phyloP scores from a whole-genome alignment of 2,329 filamentous ascomycete genomes.

The Exserohilum rostratum region DNA sequence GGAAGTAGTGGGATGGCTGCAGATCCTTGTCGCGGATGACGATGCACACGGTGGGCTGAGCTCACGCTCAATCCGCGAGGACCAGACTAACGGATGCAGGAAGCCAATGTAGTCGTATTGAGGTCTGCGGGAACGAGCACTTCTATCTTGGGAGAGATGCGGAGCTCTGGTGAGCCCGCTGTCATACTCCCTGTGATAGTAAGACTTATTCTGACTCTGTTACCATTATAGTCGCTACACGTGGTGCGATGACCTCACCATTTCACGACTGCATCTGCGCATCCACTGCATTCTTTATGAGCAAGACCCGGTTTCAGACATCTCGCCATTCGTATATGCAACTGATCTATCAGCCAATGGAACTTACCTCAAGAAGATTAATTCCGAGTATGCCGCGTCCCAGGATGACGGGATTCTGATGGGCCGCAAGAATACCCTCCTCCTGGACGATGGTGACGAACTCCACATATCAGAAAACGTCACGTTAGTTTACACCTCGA shows the following conservation, averaged over 20 bases:
- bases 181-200: not conserved
- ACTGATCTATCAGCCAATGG: conserved; percentile 55
- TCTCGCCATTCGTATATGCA: conserved; percentile 56
- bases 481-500: conserved; percentile 36
- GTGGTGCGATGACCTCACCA: conserved; percentile 41
- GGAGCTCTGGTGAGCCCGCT: conserved; percentile 38
- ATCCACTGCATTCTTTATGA: conserved; percentile 57
- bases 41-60: conserved; percentile 24
- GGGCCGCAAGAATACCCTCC: conserved; percentile 44
- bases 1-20: conserved; percentile 36
- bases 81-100: conserved; percentile 32
- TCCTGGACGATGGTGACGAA: conserved; percentile 53
- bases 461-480: conserved; percentile 43
- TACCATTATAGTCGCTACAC: conserved; percentile 37
- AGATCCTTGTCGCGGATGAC: conserved; percentile 25
- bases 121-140: conserved; percentile 44
- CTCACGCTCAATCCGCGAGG: not conserved
- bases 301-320: conserved; percentile 38
- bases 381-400: conserved; percentile 26
- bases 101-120: conserved; percentile 29
- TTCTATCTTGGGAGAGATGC: conserved; percentile 45
- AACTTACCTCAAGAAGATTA: conserved; percentile 44
- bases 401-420: conserved; percentile 38
- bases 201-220: conserved; percentile 23
- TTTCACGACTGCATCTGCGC: conserved; percentile 55